These are phyloP conservation scores for Tinospora cordifolia DNA, from an alignment of 164 flowering plant genomes.

Conservation along the genomic window DNA sequence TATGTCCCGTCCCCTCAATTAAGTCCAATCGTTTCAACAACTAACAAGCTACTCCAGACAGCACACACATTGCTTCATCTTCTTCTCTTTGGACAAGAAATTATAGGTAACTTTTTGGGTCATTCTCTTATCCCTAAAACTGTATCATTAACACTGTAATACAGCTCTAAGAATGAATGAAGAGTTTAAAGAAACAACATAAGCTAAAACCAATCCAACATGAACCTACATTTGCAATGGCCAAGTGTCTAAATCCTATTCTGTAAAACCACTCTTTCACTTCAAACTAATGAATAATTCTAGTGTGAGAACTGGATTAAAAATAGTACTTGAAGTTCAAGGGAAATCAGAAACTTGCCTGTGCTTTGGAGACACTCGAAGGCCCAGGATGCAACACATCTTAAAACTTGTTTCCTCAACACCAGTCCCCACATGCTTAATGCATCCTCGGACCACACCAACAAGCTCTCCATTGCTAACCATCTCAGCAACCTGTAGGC, in stretches of 20 bases:
- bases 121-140: too few species aligned
- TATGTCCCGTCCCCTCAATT: too few species aligned
- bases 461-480: conserved; percentile 37
- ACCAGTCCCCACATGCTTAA: conserved; percentile 39
- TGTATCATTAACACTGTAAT: background rate
- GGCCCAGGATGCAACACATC: conserved; percentile 52
- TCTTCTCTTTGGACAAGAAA: too few species aligned
- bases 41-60: too few species aligned
- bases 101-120: too few species aligned
- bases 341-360: conserved; percentile 21
- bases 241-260: background rate
- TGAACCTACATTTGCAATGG: background rate
- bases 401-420: conserved; percentile 24
- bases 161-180: background rate
- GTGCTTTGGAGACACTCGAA: conserved; percentile 46
- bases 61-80: too few species aligned
- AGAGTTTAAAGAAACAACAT: background rate
- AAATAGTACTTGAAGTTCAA: background rate
- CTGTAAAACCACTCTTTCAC: background rate
- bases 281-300: background rate
- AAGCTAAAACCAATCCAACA: background rate
- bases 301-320: background rate
- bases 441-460: conserved; percentile 49
- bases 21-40: too few species aligned
- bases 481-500: conserved; percentile 49